These are phyloP conservation scores for Plasmodium sp. DNA, from an alignment of 169 alveolate genomes.

Conservation along the genomic window DNA sequence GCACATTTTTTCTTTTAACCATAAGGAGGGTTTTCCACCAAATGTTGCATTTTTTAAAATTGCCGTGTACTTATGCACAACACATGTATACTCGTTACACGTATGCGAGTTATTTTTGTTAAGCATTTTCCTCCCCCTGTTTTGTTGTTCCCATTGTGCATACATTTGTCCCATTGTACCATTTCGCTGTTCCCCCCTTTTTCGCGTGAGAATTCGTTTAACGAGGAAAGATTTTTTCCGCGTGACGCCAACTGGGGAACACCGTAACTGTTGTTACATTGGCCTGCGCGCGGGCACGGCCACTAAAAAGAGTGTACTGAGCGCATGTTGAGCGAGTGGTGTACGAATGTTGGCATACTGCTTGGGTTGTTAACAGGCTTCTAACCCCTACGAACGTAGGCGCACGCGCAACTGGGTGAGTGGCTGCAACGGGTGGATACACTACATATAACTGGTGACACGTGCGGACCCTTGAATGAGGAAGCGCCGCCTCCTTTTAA, in stretches of 20 bases:
- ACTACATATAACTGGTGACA: background rate
- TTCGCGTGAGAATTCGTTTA: background rate
- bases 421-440: background rate
- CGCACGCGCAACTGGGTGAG: background rate
- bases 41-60: background rate
- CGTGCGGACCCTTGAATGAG: conserved; percentile 12
- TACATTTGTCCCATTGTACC: background rate
- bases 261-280: background rate
- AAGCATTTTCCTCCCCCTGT: background rate
- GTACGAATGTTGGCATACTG: background rate
- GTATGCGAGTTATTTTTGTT: background rate
- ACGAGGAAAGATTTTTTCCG: background rate
- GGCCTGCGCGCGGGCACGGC: background rate
- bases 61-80: background rate
- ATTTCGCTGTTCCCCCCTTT: background rate
- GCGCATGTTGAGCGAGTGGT: background rate
- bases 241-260: background rate
- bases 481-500: background rate
- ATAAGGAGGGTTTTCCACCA: background rate
- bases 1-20: background rate
- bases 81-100: background rate
- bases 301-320: background rate
- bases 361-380: background rate
- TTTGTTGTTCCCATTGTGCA: background rate
- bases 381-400: background rate